phyloP scores from a whole-genome alignment of 1,284 basidiomycete species.

The Entoloma clypeatum region DNA sequence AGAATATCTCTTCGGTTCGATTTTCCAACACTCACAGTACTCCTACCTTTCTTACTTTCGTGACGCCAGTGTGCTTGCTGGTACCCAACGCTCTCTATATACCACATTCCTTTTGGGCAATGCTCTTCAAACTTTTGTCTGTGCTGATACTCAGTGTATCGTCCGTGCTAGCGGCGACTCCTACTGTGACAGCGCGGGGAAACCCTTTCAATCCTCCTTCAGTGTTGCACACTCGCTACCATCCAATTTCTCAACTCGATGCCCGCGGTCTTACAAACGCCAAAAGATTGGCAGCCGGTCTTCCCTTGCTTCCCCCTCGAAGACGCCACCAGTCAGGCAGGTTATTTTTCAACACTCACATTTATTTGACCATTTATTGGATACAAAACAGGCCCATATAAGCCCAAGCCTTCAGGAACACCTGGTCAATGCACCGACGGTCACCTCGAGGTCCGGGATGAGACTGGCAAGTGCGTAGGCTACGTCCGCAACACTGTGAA shows the following conservation, averaged over 20 bases:
- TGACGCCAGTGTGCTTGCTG: not conserved
- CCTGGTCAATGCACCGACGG: constrained; percentile 11
- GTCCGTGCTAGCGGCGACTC: constrained; percentile 10
- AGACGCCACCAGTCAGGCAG: constrained; percentile 3
- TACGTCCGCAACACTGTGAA: constrained; percentile 12
- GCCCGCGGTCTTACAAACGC: constrained; percentile 14
- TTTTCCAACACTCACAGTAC: too few species aligned
- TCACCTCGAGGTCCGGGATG: constrained; percentile 10
- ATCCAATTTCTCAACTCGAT: constrained; percentile 7
- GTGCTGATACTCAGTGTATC: constrained; percentile 10
- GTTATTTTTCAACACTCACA: not conserved
- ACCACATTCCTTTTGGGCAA: constrained; percentile 6
- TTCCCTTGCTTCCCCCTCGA: constrained; percentile 13
- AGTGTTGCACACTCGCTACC: not conserved
- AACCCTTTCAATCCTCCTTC: constrained; percentile 11
- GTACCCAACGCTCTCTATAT: constrained; percentile 2
- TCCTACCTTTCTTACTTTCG: too few species aligned
- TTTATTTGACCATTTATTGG: too few species aligned
- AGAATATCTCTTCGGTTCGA: too few species aligned
- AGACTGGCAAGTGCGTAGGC: constrained; percentile 10
- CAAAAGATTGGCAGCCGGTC: constrained; percentile 12
- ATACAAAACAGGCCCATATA: not conserved
- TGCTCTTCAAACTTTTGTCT: constrained; percentile 13
- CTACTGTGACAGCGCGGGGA: constrained; percentile 4
- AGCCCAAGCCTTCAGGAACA: not conserved